Base-by-base conservation (phyloP, 2,329 filamentous ascomycete species). In the Talaromyces rugulosus region DNA sequence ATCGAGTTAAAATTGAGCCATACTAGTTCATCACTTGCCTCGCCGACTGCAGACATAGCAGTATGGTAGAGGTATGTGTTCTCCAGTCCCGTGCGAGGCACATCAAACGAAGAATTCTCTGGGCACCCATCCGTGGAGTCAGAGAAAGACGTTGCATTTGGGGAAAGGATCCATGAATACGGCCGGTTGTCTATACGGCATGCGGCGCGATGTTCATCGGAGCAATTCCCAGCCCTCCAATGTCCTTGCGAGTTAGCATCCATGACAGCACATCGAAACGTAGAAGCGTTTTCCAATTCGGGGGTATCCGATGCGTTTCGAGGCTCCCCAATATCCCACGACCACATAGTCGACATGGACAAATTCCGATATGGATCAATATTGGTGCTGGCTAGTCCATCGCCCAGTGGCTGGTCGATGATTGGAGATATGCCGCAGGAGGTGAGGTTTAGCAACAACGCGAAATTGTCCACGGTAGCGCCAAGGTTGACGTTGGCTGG, bases 1-100 rank as follows among this genome's bases (percentile, higher is more conserved):
- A 88, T 74, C 12, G 82, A 83, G 66, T 89, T 89, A 64, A 88
- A 81, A 66, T 89, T 81, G 47, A 90, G 67, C 78, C 83, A 88
- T 5, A 87, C 70, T 8, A 78, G 76, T 5, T 64, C 68, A 34
- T 64, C 63, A 5, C 66, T 64, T 5, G 70, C 62, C 6, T 76
- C 69, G 5, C 71, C 71, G 3, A 67, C 11, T 9, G 69, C 40
- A 65, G 72, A 62, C 53, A 71, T 63, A 50, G 69, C 64, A 64
- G 70, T 53, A 44, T 69, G 64, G 50, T 82, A 76, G 0, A 89
- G 76, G 68, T 87, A 86, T 1, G 76, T 76, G 65, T 89, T 89
- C 69, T 90, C 87, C 2, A 89, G 78, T 1, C 83, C 81, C 0
- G 85, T 88, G 42, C 85, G 81, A 0, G 87, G 87, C 1, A 83